These are phyloP conservation scores for Penicillium hordei DNA, from an alignment of 2,329 filamentous ascomycete species.

Conservation along the genomic window DNA sequence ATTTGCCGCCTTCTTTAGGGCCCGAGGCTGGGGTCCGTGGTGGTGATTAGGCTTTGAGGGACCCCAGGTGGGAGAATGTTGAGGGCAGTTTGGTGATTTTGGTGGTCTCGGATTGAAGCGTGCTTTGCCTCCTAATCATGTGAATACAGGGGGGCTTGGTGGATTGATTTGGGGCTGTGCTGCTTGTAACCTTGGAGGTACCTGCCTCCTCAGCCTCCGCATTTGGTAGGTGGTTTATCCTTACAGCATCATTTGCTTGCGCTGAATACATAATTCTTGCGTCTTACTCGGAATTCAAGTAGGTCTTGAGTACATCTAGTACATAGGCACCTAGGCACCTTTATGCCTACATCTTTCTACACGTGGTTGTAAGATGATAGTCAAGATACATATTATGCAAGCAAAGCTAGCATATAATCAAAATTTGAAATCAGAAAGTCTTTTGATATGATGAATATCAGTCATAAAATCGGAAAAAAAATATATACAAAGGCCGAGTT, in stretches of 20 bases:
- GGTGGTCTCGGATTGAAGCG: background rate
- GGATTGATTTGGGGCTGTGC: background rate
- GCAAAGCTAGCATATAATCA: background rate
- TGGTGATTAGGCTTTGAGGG: background rate
- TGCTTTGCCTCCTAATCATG: background rate
- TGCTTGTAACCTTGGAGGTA: background rate
- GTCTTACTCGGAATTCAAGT: background rate
- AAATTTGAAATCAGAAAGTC: background rate
- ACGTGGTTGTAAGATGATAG: no score
- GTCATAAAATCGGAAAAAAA: slow-evolving; percentile 1
- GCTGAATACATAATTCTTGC: no score
- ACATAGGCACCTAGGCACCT: no score
- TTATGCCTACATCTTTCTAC: no score
- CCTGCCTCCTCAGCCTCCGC: no score
- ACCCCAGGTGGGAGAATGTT: background rate
- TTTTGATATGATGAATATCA: slow-evolving; percentile 2
- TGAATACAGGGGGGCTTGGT: background rate
- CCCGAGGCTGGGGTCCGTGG: background rate
- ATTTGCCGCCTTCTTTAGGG: slow-evolving; percentile 61
- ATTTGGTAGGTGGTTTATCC: background rate
- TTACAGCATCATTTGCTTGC: background rate
- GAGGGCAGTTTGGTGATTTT: background rate
- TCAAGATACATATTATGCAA: no score
- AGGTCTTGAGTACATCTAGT: background rate
- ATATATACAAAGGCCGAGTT: slow-evolving; percentile 7